Conservation (phyloP, 2,329 filamentous ascomycete genomes). For the Penicillium sp. region DNA sequence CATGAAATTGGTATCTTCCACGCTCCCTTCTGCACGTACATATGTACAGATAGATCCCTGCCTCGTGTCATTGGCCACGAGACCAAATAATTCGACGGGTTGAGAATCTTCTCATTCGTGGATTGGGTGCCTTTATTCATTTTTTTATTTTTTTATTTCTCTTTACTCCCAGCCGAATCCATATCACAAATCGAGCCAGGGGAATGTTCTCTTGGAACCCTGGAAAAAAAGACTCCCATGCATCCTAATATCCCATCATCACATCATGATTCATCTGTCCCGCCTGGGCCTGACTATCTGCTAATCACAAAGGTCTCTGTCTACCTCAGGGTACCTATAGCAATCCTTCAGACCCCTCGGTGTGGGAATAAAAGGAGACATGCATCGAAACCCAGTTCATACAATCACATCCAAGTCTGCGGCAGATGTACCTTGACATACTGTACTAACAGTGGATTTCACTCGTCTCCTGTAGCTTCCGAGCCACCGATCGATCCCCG, state of each 20-base stretch:
- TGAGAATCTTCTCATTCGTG: conserved; percentile 15
- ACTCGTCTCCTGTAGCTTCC: neutral
- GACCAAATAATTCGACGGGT: conserved; percentile 17
- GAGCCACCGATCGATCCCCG: neutral
- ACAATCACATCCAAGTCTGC: neutral
- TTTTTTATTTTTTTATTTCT: conserved; percentile 1
- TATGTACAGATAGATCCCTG: neutral
- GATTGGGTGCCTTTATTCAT: conserved; percentile 1
- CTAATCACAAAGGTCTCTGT: neutral
- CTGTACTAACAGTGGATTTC: neutral
- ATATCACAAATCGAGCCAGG: conserved; percentile 11
- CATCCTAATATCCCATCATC: conserved; percentile 2
- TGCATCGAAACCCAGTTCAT: neutral
- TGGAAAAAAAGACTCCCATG: conserved; percentile 9
- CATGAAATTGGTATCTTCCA: conserved; percentile 1
- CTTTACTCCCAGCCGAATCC: neutral
- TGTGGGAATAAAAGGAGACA: neutral
- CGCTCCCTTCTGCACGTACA: neutral
- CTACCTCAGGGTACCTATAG: neutral
- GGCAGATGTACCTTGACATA: neutral
- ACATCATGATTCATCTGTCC: conserved; percentile 12
- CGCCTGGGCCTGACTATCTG: conserved; percentile 3
- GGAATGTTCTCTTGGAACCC: conserved; percentile 4
- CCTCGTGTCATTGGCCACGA: conserved; percentile 16
- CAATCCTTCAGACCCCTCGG: neutral